These are phyloP conservation scores for Rutidosis leptorrhynchoides DNA, from an alignment of 129 eudicot species.

Conservation along the genomic window DNA sequence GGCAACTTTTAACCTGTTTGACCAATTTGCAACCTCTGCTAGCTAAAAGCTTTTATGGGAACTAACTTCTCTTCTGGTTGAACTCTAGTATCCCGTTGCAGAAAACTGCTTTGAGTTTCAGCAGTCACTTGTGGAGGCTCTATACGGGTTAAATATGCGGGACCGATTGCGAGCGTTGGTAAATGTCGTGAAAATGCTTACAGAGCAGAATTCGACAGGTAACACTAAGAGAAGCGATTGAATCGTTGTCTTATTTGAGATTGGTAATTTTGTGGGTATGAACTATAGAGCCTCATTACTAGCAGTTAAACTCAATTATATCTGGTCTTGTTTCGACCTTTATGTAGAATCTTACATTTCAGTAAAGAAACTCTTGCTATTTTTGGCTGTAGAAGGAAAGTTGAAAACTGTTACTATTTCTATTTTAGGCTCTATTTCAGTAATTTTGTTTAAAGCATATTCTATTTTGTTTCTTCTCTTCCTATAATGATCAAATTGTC, in stretches of 20 bases:
- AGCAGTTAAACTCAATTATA: background rate
- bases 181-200: conserved; percentile 64
- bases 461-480: background rate
- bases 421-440: background rate
- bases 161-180: conserved; percentile 86
- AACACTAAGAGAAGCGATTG: conserved; percentile 47
- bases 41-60: background rate
- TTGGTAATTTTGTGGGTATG: conserved; percentile 14
- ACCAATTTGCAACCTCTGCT: background rate
- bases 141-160: conserved; percentile 83
- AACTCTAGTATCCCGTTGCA: conserved; percentile 76
- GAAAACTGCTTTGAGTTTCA: conserved; percentile 84
- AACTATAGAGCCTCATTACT: conserved; percentile 20
- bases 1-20: background rate
- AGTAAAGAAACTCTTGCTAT: background rate
- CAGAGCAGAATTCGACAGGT: conserved; percentile 48
- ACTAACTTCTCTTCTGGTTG: background rate
- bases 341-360: conserved; percentile 16
- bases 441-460: background rate
- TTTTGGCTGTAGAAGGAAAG: conserved; percentile 16
- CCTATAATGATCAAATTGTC: background rate
- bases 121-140: conserved; percentile 72
- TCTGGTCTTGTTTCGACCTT: background rate
- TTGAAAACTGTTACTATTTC: conserved; percentile 5
- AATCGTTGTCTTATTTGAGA: conserved; percentile 18